These are phyloP conservation scores for Huntiella abstrusa DNA, from an alignment of 2,329 filamentous ascomycete genomes.

Conservation along the genomic window DNA sequence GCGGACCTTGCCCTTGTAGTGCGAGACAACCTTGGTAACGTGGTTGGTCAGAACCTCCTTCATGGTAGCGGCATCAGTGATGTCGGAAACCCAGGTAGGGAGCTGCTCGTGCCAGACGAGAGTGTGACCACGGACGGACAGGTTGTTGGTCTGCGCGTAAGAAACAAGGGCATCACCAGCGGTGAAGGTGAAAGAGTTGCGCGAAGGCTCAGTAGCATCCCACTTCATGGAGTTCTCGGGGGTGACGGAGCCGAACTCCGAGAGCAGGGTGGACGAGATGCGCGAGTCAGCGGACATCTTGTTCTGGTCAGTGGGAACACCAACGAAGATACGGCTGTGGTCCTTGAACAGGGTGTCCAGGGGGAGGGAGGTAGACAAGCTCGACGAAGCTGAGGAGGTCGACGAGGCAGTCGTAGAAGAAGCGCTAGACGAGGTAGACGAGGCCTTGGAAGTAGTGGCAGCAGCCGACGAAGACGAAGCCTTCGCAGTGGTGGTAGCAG, in stretches of 20 bases:
- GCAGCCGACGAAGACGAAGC: neutral
- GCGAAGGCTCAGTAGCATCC: constrained; percentile 33
- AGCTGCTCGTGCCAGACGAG: constrained; percentile 46
- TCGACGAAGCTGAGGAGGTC: neutral
- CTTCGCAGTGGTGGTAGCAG: neutral
- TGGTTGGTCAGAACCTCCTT: constrained; percentile 39
- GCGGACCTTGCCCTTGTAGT: constrained; percentile 45
- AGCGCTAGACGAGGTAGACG: neutral
- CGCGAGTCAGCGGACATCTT: constrained; percentile 30
- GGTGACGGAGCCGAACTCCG: constrained; percentile 45
- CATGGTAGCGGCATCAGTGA: constrained; percentile 32
- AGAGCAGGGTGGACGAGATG: constrained; percentile 33
- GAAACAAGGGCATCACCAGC: constrained; percentile 40
- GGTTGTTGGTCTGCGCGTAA: constrained; percentile 35
- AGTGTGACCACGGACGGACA: constrained; percentile 45
- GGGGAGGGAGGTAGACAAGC: neutral
- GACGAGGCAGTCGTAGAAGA: neutral
- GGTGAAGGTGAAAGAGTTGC: constrained; percentile 34
- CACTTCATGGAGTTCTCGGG: constrained; percentile 56
- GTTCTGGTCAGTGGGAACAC: constrained; percentile 35
- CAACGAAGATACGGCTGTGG: constrained; percentile 30
- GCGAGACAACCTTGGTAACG: constrained; percentile 35
- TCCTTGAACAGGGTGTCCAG: constrained; percentile 5
- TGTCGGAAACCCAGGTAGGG: constrained; percentile 37
- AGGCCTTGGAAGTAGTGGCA: neutral